Percentiles rank a stretch among this genome's conserved stretches.
Conservation (phyloP, 192 early-diverging fungal genomes). For the Chytriomyces sp. region DNA sequence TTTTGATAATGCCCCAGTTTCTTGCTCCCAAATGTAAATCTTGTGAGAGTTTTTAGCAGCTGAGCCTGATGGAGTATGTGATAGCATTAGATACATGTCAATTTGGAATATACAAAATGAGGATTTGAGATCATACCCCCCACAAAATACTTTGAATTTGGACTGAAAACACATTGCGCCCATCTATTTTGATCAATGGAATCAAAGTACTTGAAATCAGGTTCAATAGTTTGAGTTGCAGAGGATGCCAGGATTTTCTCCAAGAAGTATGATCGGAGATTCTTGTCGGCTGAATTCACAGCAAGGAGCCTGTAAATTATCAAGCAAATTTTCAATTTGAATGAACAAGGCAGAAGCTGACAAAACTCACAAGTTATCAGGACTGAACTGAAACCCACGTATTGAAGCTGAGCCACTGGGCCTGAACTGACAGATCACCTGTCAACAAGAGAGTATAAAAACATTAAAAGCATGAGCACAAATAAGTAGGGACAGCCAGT, state of each 20-base stretch:
- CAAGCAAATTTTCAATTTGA: background rate
- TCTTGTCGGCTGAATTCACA: slow-evolving; percentile 64
- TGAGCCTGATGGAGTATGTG: slow-evolving; percentile 59
- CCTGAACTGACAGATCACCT: slow-evolving; percentile 26
- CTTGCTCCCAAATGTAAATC: slow-evolving; percentile 93
- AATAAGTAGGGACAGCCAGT: background rate
- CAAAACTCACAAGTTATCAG: slow-evolving; percentile 64
- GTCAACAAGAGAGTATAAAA: background rate
- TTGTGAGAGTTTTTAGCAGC: slow-evolving; percentile 88
- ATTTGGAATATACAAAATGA: too few relatives aligned
- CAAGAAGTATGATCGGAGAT: slow-evolving; percentile 20
- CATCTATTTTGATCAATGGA: slow-evolving; percentile 89
- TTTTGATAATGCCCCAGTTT: slow-evolving; percentile 81
- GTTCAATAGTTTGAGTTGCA: slow-evolving; percentile 24
- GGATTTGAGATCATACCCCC: slow-evolving; percentile 55
- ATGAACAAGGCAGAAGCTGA: background rate
- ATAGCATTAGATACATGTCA: background rate
- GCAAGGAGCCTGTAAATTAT: slow-evolving; percentile 67
- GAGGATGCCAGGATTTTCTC: background rate
- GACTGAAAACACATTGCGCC: slow-evolving; percentile 85
- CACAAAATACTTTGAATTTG: slow-evolving; percentile 89
- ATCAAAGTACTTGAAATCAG: slow-evolving; percentile 81
- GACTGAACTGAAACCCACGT: slow-evolving; percentile 67
- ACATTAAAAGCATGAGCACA: background rate
- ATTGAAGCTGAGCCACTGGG: slow-evolving; percentile 52